These are phyloP conservation scores for Tuber borchii DNA, from an alignment of 495 filamentous ascomycete species.

Conservation along the genomic window DNA sequence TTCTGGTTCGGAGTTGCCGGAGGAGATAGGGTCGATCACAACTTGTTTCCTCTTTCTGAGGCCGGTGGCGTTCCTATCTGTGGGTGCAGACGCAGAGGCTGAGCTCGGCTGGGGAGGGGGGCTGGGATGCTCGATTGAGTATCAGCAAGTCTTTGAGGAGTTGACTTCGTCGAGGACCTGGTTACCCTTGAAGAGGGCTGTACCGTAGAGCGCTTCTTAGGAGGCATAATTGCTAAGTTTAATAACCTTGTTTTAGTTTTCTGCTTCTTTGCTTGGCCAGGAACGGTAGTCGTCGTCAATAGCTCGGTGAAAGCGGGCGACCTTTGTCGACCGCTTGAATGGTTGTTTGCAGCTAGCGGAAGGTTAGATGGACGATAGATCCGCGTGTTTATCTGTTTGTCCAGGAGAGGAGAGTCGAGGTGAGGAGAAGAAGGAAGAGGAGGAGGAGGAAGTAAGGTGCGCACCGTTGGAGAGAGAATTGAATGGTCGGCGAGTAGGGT, in stretches of 20 bases:
- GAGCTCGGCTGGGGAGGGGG: neutral
- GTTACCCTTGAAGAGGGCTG: constrained; percentile 5
- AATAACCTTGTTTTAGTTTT: neutral
- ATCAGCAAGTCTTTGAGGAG: constrained; percentile 1
- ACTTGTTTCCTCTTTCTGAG: constrained; percentile 28
- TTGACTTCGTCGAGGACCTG: constrained; percentile 30
- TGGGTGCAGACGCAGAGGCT: constrained; percentile 4
- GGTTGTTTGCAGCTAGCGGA: neutral
- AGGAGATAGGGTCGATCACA: neutral
- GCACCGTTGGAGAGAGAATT: neutral
- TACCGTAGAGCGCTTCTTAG: constrained; percentile 27
- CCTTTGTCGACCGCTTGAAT: neutral
- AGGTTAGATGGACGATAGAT: neutral
- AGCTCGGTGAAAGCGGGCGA: neutral
- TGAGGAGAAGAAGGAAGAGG: neutral
- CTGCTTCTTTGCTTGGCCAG: neutral
- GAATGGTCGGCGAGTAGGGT: neutral
- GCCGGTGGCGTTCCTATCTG: constrained; percentile 9
- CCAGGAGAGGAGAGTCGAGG: neutral
- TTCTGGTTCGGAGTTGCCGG: constrained; percentile 20
- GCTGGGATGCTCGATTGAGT: neutral
- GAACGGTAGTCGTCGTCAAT: neutral
- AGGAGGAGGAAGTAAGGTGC: neutral
- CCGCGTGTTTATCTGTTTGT: neutral
- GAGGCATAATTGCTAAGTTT: constrained; percentile 27